Evolutionary conservation across 148 eudicot species (phyloP).

Genomic region (Fagopyrum esculentum): DNA sequence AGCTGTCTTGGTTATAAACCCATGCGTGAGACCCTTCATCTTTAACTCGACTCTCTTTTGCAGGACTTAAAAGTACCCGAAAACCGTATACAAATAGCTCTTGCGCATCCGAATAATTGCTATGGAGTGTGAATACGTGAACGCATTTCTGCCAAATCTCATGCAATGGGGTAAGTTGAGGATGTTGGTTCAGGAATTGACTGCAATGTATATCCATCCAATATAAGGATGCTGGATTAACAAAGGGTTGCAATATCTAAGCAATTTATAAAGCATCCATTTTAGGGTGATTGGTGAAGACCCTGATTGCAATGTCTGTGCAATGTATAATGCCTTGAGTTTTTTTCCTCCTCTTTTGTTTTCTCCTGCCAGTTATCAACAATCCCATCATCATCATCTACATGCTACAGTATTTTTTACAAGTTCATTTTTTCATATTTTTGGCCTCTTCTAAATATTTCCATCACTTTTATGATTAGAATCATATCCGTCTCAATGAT

Average conservation of each 20-base stretch:
- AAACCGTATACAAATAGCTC: neutral
- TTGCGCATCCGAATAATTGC: neutral
- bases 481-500: no score
- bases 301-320: neutral
- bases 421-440: no score
- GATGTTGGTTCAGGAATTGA: conserved; percentile 8
- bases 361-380: neutral
- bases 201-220: conserved; percentile 2
- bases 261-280: neutral
- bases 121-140: conserved; percentile 7
- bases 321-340: neutral
- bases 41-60: neutral
- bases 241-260: neutral
- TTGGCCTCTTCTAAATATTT: no score
- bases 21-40: neutral
- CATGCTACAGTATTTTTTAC: no score
- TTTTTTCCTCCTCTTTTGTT: neutral
- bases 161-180: neutral
- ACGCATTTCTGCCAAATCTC: neutral
- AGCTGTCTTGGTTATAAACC: conserved; percentile 76
- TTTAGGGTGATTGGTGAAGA: neutral
- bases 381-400: neutral
- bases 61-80: neutral
- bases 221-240: conserved; percentile 2
- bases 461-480: no score